Evolutionary conservation across 306 rosid species (phyloP), one percentile per base, ranked within the genome.

Genomic region (Hippophae tibetana): DNA sequence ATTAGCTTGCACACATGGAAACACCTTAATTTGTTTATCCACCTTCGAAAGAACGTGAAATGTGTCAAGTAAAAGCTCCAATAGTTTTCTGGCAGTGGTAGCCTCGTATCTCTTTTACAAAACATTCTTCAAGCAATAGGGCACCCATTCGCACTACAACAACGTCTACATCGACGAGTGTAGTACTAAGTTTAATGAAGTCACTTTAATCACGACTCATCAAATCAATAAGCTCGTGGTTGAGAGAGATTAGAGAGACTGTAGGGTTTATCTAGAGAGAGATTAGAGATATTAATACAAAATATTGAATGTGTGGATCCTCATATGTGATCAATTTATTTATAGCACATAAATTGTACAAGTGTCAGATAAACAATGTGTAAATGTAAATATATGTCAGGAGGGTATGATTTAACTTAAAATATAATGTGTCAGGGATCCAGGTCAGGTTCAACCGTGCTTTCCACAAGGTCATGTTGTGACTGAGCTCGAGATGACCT

Each of bases 11-110:
- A 84, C 85, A 74, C 86, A 88, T 3, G 96, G 96, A 12, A 93
- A 81, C 85, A 86, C 97, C 72, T 93, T 86, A 65, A 88, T 93
- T 60, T 88, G 81, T 63, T 93, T 88, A 64, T 93, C 99, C 61
- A 89, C 96, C 94, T 89, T 89, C 2, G 94, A 89, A 18, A 89
- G 94, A 13, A 89, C 96, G 55, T 83, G 86, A 79, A 79, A 85
- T 26, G 96, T 77, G 14, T 86, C 89, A 5, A 89, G 90, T 51
- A 86, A 80, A 70, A 85, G 84, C 69, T 89, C 89, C 70, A 89
- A 58, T 62, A 80, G 74, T 82, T 83, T 95, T 60, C 89, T 81
- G 3, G 92, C 90, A 9, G 81, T 68, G 6, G 86, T 90, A 0
- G 83, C 90, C 74, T 89, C 89, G 7, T 82, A 81, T 81, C 89